Conservation (phyloP, 2,329 filamentous ascomycete genomes). For the Claviceps citrina region DNA sequence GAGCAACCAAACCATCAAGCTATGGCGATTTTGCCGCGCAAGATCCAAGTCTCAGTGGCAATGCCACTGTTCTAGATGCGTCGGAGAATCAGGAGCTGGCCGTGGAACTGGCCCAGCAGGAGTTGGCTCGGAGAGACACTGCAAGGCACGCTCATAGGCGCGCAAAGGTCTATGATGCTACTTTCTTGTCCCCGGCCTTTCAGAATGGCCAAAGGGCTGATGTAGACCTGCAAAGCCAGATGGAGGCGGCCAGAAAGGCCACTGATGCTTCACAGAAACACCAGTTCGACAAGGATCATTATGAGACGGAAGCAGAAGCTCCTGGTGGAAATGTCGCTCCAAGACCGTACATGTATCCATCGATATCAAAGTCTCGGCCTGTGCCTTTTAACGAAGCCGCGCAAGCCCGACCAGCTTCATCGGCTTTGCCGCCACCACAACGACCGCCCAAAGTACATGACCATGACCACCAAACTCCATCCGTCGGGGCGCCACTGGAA, state of each 20-base stretch:
- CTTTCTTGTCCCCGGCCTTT: slow-evolving; percentile 1
- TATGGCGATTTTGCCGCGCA: slow-evolving; percentile 35
- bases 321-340: slow-evolving; percentile 13
- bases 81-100: slow-evolving; percentile 60
- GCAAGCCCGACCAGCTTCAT: slow-evolving; percentile 7
- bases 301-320: slow-evolving; percentile 7
- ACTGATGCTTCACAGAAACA: slow-evolving; percentile 19
- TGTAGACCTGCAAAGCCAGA: slow-evolving; percentile 32
- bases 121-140: slow-evolving; percentile 53
- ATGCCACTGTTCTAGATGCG: slow-evolving; percentile 48
- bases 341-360: slow-evolving; percentile 38
- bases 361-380: slow-evolving; percentile 36
- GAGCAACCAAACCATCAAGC: slow-evolving; percentile 13
- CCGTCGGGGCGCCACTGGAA: slow-evolving; percentile 7
- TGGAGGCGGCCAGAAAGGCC: slow-evolving; percentile 35
- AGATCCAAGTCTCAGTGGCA: slow-evolving; percentile 46
- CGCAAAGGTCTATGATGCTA: slow-evolving; percentile 16
- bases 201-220: slow-evolving; percentile 18
- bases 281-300: background rate
- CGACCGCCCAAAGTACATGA: slow-evolving; percentile 18
- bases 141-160: slow-evolving; percentile 41
- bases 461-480: background rate
- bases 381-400: slow-evolving; percentile 25
- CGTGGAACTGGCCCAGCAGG: slow-evolving; percentile 57
- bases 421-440: slow-evolving; percentile 15